Conservation (phyloP, 2,329 filamentous ascomycete genomes). For the Passalora sequoiae region DNA sequence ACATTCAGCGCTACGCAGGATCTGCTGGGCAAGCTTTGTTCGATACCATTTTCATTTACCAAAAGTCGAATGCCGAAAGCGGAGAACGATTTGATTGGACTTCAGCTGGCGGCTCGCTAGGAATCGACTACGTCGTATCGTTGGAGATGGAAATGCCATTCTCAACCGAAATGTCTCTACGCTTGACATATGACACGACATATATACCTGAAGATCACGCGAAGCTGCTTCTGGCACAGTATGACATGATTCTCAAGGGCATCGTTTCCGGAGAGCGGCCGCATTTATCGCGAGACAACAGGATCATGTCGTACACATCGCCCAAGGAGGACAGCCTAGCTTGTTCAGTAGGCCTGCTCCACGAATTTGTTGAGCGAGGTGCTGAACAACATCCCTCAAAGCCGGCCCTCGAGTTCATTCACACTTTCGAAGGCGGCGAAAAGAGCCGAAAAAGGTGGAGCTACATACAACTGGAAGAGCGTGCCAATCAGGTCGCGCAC, state of each 20-base stretch:
- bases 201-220: constrained; percentile 67
- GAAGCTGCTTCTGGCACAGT: constrained; percentile 61
- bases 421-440: constrained; percentile 42
- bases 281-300: background rate
- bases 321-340: constrained; percentile 54
- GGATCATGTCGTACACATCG: constrained; percentile 55
- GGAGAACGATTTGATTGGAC: constrained; percentile 49
- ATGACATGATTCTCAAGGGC: constrained; percentile 61
- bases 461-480: constrained; percentile 64
- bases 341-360: constrained; percentile 58
- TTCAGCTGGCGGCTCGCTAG: constrained; percentile 60
- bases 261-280: constrained; percentile 41
- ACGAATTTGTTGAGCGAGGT: constrained; percentile 70
- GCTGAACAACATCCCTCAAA: constrained; percentile 54
- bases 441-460: constrained; percentile 59
- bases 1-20: constrained; percentile 68
- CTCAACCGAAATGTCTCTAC: constrained; percentile 51
- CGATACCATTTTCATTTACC: constrained; percentile 80
- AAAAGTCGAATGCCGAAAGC: constrained; percentile 47
- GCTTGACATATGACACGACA: constrained; percentile 61
- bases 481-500: constrained; percentile 68
- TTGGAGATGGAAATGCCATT: constrained; percentile 64
- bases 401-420: constrained; percentile 66
- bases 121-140: constrained; percentile 73
- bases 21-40: constrained; percentile 64